phyloP scores from a whole-genome alignment of 2,329 filamentous ascomycete species.

The Fusarium albidum region DNA sequence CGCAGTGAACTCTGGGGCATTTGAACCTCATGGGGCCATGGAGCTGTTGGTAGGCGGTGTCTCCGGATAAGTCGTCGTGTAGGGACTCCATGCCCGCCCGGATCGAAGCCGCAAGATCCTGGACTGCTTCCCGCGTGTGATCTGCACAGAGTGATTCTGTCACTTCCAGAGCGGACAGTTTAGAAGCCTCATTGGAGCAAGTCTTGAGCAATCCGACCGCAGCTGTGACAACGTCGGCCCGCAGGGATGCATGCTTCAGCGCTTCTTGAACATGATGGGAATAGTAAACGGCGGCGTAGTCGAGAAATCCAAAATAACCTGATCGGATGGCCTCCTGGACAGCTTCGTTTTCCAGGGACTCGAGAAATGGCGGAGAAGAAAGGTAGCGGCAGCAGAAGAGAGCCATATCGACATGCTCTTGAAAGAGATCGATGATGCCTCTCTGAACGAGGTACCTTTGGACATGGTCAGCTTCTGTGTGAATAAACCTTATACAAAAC shows the following conservation, averaged over 20 bases:
- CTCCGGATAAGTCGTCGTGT: too few relatives aligned
- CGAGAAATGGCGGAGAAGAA: fast-evolving
- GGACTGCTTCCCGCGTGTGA: too few relatives aligned
- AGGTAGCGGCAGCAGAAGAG: fast-evolving
- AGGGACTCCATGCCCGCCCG: too few relatives aligned
- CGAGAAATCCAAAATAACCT: not conserved
- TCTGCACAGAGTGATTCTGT: too few relatives aligned
- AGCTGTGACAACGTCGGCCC: not conserved
- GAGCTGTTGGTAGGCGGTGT: fast-evolving
- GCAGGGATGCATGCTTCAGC: not conserved
- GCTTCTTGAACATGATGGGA: not conserved
- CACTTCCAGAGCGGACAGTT: too few relatives aligned
- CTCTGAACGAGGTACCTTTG: fast-evolving
- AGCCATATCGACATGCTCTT: not conserved
- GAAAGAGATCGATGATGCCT: fast-evolving
- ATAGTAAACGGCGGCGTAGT: not conserved
- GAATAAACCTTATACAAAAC: fast-evolving
- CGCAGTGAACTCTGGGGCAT: not conserved
- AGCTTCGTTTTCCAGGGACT: fast-evolving
- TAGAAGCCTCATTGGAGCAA: too few relatives aligned
- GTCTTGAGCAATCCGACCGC: too few relatives aligned
- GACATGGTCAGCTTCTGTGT: not conserved
- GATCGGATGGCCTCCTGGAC: fast-evolving
- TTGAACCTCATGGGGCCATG: not conserved
- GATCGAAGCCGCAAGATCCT: too few relatives aligned